Evolutionary conservation across 2,329 filamentous ascomycete genomes (phyloP).

Genomic region (Mollisia scopiformis): DNA sequence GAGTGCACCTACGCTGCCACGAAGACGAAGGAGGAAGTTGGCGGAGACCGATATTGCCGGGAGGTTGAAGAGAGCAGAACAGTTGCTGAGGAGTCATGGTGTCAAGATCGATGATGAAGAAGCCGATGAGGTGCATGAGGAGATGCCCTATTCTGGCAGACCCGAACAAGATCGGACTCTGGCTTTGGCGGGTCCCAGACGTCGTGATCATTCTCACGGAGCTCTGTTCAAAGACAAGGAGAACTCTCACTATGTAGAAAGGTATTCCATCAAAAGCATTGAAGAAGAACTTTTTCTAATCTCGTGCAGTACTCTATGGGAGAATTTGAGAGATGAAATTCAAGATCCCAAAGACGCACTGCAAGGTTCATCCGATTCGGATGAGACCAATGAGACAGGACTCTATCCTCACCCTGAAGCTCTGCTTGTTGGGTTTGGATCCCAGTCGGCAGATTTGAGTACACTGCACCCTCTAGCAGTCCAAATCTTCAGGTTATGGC

Average conservation of each 20-base stretch:
- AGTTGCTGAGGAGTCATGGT: conserved; percentile 30
- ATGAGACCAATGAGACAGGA: conserved; percentile 34
- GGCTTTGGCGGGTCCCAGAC: conserved; percentile 4
- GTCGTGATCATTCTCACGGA: conserved; percentile 12
- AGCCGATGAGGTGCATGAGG: background rate
- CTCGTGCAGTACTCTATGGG: conserved; percentile 32
- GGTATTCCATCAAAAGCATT: conserved; percentile 17
- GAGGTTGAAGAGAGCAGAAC: conserved; percentile 31
- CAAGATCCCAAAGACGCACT: conserved; percentile 35
- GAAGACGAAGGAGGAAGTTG: conserved; percentile 31
- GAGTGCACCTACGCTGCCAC: conserved; percentile 29
- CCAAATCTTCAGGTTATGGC: conserved; percentile 68
- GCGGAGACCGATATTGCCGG: conserved; percentile 31
- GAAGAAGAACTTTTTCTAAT: background rate
- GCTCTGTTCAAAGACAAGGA: conserved; percentile 29
- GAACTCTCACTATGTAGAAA: conserved; percentile 32
- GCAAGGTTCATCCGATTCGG: conserved; percentile 32
- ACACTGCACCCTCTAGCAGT: conserved; percentile 58
- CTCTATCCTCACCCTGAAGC: conserved; percentile 32
- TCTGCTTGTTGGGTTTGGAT: conserved; percentile 53
- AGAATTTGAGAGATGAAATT: conserved; percentile 34
- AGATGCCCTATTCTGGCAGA: background rate
- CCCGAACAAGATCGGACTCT: background rate
- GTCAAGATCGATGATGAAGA: conserved; percentile 32
- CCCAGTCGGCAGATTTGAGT: conserved; percentile 44